Evolutionary conservation across 306 rosid species (phyloP).

Genomic region (Spatholobus suberectus): DNA sequence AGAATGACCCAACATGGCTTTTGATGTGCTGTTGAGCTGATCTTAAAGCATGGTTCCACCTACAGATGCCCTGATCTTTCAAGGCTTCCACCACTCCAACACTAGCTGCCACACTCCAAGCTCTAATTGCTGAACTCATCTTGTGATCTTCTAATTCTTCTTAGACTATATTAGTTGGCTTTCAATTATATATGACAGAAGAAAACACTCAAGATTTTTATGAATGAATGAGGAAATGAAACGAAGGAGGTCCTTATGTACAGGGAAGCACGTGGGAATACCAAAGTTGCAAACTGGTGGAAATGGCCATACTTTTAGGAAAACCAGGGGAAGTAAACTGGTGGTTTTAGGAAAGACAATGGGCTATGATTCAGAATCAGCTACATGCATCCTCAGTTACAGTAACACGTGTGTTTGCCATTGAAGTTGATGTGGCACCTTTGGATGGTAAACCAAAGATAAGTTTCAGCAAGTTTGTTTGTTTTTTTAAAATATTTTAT

Average conservation of each 20-base stretch:
- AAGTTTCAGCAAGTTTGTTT: too few relatives aligned
- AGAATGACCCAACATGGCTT: constrained; percentile 37
- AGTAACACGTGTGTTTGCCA: not conserved
- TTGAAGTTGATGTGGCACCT: too few relatives aligned
- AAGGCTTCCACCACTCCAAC: constrained; percentile 54
- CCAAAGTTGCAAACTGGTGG: too few relatives aligned
- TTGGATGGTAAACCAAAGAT: too few relatives aligned
- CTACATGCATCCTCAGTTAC: not conserved
- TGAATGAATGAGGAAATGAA: too few relatives aligned
- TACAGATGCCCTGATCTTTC: constrained; percentile 66
- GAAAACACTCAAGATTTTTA: too few relatives aligned
- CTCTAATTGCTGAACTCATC: constrained; percentile 44
- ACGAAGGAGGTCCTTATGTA: too few relatives aligned
- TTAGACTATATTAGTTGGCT: too few relatives aligned
- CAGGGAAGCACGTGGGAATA: too few relatives aligned
- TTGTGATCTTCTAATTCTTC: not conserved
- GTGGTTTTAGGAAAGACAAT: constrained; percentile 17
- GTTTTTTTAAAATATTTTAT: too few relatives aligned
- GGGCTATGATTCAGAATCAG: not conserved
- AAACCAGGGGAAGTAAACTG: constrained; percentile 14
- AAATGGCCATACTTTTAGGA: not conserved
- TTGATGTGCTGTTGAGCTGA: constrained; percentile 53
- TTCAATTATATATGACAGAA: too few relatives aligned
- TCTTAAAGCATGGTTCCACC: constrained; percentile 53
- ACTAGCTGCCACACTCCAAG: constrained; percentile 51